Evolutionary conservation across 345 rosid genomes (phyloP).

Genomic region (Cardamine resedifolia): DNA sequence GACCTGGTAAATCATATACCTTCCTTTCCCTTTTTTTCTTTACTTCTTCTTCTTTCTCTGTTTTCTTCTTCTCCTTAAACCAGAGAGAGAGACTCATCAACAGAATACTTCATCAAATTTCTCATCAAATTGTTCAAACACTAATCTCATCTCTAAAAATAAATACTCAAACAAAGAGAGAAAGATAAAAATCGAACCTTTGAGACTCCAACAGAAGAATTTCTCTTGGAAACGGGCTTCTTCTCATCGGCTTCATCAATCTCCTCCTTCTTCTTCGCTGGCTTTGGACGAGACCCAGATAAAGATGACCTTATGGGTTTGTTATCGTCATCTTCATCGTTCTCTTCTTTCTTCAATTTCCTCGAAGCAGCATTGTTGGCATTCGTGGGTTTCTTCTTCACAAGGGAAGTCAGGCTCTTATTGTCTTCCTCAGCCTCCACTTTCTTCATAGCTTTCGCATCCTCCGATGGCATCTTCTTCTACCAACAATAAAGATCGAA

Average conservation of each 20-base stretch:
- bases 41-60: constrained; percentile 40
- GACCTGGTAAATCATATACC: constrained; percentile 85
- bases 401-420: constrained; percentile 54
- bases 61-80: constrained; percentile 47
- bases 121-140: not conserved
- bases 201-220: constrained; percentile 40
- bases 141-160: not conserved
- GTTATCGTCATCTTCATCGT: constrained; percentile 37
- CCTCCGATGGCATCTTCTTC: constrained; percentile 64
- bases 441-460: constrained; percentile 45
- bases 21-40: constrained; percentile 74
- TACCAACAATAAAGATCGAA: not conserved
- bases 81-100: constrained; percentile 14
- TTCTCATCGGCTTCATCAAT: constrained; percentile 43
- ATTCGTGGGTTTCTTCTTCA: constrained; percentile 49
- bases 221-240: constrained; percentile 49
- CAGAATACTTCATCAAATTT: constrained; percentile 9
- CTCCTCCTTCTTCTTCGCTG: constrained; percentile 44
- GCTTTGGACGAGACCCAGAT: constrained; percentile 40
- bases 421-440: constrained; percentile 39
- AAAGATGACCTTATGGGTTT: constrained; percentile 33
- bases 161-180: not conserved
- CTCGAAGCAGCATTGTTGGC: constrained; percentile 42
- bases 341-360: constrained; percentile 53
- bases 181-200: constrained; percentile 42